Base-by-base conservation (phyloP, 164 flowering plant species). In the Magnolia changhungtana region DNA sequence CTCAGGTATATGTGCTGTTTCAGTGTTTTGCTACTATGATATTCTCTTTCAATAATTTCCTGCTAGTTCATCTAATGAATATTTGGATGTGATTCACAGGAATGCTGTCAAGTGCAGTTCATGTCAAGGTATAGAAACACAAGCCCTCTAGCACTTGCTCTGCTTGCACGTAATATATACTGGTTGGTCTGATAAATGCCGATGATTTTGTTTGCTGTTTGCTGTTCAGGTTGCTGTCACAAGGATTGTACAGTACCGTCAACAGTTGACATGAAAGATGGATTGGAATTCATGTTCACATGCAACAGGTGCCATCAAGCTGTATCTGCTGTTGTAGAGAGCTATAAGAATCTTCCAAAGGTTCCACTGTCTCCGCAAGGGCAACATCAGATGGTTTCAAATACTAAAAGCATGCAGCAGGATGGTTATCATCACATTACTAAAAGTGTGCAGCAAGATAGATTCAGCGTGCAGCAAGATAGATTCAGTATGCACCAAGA, bases 161-260 rank as follows among this genome's bases (percentile, higher is more conserved):
- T 68, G 31, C n/a, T 6, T 68, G 50, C 18, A 37, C 45, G 0
- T 37, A 11, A 5, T 6, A 68, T 31, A 10, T 27, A 5, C n/a
- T 10, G 7, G 16, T 68, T 24, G 7, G 16, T 68, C 49, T 29
- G 16, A 55, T 24, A 11, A 13, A 11, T 10, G 16, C 76, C 27
- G 3, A 31, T 76, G 68, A 29, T 18, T 49, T 72, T 55, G 29
- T 69, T 71, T 80, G 69, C 71, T 63, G 55, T 65, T 79, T 74
- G 61, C 20, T 82, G 55, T 68, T 27, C 90, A 96, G 99, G 98
- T 80, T 88, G 76, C 76, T 94, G 94, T 82, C 99, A 96, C 78
- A 78, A 75, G 73, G 83, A 79, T 16, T 96, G 99, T 79, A 81
- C 88, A 27, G 29, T 77, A 31, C 82, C 87, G 70, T 87, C 92